phyloP scores from a whole-genome alignment of 345 rosid species.

The Hypericum androsaemum region DNA sequence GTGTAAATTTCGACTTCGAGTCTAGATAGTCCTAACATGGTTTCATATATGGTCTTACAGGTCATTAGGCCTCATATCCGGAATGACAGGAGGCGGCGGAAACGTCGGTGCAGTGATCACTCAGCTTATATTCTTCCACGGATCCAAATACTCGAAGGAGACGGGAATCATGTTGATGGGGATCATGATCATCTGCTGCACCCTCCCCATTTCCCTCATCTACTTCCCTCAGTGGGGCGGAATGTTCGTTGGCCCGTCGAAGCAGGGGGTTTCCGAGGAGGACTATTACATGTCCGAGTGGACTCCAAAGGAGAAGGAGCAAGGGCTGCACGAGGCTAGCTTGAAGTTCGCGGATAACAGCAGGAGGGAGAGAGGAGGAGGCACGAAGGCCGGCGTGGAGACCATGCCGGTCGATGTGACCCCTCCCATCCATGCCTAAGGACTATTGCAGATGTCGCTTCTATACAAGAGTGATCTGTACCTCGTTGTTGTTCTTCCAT shows the following conservation, averaged over 20 bases:
- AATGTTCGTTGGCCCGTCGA: slow-evolving; percentile 59
- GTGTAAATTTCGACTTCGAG: too few species aligned
- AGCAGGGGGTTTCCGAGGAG: slow-evolving; percentile 43
- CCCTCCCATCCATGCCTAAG: too few species aligned
- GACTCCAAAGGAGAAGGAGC: slow-evolving; percentile 39
- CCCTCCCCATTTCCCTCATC: slow-evolving; percentile 47
- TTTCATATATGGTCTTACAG: slow-evolving; percentile 26
- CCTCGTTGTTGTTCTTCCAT: too few species aligned
- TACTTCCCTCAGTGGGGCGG: slow-evolving; percentile 97
- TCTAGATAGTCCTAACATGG: too few species aligned
- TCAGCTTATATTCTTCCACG: slow-evolving; percentile 74
- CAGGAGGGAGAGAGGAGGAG: slow-evolving; percentile 40
- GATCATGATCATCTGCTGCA: slow-evolving; percentile 60
- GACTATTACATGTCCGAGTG: slow-evolving; percentile 74
- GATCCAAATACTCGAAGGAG: slow-evolving; percentile 67
- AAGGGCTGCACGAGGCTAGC: slow-evolving; percentile 45
- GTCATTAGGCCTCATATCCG: slow-evolving; percentile 73
- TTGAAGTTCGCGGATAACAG: slow-evolving; percentile 67
- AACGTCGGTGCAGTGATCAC: slow-evolving; percentile 80
- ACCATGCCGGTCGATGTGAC: slow-evolving; percentile 1
- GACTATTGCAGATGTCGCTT: too few species aligned
- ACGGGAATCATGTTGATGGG: slow-evolving; percentile 77
- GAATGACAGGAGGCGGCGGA: slow-evolving; percentile 92
- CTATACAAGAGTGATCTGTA: too few species aligned
- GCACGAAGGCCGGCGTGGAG: slow-evolving; percentile 17